phyloP scores from a whole-genome alignment of 1,139 yeast genomes.

The Geotrichum candidum region DNA sequence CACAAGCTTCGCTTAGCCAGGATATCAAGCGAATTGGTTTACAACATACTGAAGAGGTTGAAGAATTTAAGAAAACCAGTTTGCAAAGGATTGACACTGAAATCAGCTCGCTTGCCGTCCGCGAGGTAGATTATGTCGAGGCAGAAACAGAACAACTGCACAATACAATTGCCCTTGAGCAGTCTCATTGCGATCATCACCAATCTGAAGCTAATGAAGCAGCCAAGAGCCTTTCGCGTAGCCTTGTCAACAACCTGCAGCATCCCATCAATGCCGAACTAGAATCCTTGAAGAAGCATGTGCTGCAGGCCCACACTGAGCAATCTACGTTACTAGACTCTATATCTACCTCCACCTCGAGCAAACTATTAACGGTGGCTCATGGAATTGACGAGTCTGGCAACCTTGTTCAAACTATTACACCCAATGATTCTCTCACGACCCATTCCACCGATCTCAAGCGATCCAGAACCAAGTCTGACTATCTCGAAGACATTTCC shows the following conservation, averaged over 20 bases:
- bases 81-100: not conserved
- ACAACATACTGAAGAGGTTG: not conserved
- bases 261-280: not conserved
- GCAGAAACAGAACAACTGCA: not conserved
- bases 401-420: not conserved
- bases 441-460: not conserved
- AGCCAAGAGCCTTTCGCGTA: not conserved
- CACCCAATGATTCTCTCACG: not conserved
- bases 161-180: not conserved
- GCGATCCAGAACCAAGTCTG: not conserved
- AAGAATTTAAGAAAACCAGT: not conserved
- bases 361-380: not conserved
- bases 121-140: not conserved
- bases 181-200: not conserved
- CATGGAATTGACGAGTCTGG: not conserved
- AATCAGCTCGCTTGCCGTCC: not conserved
- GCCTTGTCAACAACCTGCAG: not conserved
- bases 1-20: not conserved
- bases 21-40: not conserved
- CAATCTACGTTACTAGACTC: not conserved
- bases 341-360: not conserved
- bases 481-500: not conserved
- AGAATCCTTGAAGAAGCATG: not conserved
- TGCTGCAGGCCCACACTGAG: not conserved
- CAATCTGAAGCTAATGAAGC: not conserved